Evolutionary conservation across 345 rosid species (phyloP), one percentile per base, ranked within the genome.

Genomic region (Salix udensis): DNA sequence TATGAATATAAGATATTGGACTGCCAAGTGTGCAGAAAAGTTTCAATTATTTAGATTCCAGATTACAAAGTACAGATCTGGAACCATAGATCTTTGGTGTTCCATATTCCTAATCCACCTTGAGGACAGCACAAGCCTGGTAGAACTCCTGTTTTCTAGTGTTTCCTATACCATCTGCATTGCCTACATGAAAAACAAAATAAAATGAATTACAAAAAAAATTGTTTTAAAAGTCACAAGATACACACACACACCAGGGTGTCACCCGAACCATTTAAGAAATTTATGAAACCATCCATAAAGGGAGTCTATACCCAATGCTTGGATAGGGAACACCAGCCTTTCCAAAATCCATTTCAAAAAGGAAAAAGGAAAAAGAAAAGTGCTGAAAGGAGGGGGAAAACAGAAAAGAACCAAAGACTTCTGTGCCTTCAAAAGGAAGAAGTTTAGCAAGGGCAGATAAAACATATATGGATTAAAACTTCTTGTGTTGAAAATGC

Each of bases 121-220:
- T 84, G 68, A 90, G 94, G 61, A 88, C 88, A 24, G 88, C 88
- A 88, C 97, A 90, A 53, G 97, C 98, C 67, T 44, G 79, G 55
- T 84, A 86, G 30, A 94, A 85, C 83, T 91, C 98, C 42, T 82
- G 77, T 52, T 76, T 91, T 83, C 95, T 89, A 70, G 83, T 75
- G 73, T 83, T 86, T 78, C 98, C 98, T 80, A 86, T 73, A 60
- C 94, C 97, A 89, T 92, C 93, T 15, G 92, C 97, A 24, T 94
- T 87, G 75, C 97, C 93, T 92, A 72, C 48, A 76, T 18, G 66
- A 39, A 13, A 76, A 74, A 39, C 37, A 23, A 71, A 21, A 73
- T 16, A 31, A 37, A 67, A 52, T 5, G 40, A 50, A 40, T n/a
- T 23, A 69, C 50, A 6, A 67, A 31, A 75, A 36, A 39, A 0